phyloP scores from a whole-genome alignment of 352 stramenopile species.

The Discostella stelligera region DNA sequence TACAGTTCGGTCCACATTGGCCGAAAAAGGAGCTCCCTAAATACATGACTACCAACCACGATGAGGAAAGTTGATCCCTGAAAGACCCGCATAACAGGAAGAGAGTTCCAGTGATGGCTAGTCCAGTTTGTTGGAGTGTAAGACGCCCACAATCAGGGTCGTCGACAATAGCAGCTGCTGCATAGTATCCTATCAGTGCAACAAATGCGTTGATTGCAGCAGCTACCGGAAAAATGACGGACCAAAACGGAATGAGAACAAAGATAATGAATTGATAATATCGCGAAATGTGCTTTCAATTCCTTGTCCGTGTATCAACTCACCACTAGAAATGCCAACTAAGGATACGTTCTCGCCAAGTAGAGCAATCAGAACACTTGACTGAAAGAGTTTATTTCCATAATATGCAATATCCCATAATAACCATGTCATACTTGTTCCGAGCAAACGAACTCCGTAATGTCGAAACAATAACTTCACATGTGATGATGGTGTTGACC shows the following conservation, averaged over 20 bases:
- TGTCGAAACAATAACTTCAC: constrained; percentile 45
- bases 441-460: constrained; percentile 75
- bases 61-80: constrained; percentile 53
- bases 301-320: not conserved
- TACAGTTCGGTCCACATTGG: constrained; percentile 80
- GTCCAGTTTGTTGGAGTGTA: constrained; percentile 68
- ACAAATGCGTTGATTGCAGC: constrained; percentile 76
- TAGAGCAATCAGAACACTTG: constrained; percentile 66
- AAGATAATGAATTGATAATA: not conserved
- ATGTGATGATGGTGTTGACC: constrained; percentile 10
- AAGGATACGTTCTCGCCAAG: constrained; percentile 58
- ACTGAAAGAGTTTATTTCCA: constrained; percentile 82
- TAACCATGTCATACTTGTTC: constrained; percentile 64
- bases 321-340: constrained; percentile 50
- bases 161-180: constrained; percentile 71
- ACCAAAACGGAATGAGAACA: not conserved
- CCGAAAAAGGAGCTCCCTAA: constrained; percentile 76
- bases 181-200: constrained; percentile 78
- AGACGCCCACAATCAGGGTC: constrained; percentile 62
- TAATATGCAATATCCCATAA: constrained; percentile 81
- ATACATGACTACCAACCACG: constrained; percentile 69
- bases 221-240: constrained; percentile 14
- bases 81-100: constrained; percentile 73
- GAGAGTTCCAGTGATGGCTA: constrained; percentile 71
- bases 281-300: not conserved